A percentile compares a stretch with the other conserved stretches of the same genome.
Conservation (phyloP, 140 eudicot genomes). For the Cichorium intybus region DNA sequence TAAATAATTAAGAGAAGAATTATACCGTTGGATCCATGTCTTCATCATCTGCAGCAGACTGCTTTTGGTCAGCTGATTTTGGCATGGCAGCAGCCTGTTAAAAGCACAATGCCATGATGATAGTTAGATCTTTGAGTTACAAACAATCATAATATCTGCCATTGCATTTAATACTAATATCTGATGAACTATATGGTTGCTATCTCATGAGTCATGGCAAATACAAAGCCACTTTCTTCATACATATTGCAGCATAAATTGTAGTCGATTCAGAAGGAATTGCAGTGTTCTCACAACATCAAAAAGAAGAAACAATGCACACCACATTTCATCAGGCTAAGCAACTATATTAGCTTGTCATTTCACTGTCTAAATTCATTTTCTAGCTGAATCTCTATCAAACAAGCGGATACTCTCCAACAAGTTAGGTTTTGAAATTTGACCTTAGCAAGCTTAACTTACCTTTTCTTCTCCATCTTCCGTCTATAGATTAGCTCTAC, state of each 20-base stretch:
- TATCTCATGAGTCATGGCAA: conserved; percentile 4
- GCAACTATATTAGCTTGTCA: too few relatives aligned
- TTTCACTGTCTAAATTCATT: too few relatives aligned
- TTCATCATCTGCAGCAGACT: conserved; percentile 68
- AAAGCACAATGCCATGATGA: not conserved
- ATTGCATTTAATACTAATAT: conserved; percentile 6
- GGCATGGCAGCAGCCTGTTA: conserved; percentile 51
- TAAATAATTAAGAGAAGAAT: not conserved
- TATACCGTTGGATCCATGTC: conserved; percentile 93
- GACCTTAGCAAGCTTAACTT: too few relatives aligned
- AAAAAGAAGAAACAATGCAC: not conserved
- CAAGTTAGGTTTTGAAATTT: too few relatives aligned
- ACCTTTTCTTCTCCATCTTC: too few relatives aligned
- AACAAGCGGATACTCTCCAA: not conserved
- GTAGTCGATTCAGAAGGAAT: conserved; percentile 1
- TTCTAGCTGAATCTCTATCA: not conserved
- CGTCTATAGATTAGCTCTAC: not conserved
- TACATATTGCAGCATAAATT: not conserved
- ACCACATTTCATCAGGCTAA: not conserved
- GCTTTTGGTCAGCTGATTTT: conserved; percentile 36
- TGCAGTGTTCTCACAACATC: not conserved
- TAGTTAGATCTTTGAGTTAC: conserved; percentile 6
- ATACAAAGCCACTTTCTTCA: not conserved
- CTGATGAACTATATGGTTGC: not conserved
- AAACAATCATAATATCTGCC: not conserved